Conservation (phyloP, 306 rosid species). For the Cicer cuneatum region DNA sequence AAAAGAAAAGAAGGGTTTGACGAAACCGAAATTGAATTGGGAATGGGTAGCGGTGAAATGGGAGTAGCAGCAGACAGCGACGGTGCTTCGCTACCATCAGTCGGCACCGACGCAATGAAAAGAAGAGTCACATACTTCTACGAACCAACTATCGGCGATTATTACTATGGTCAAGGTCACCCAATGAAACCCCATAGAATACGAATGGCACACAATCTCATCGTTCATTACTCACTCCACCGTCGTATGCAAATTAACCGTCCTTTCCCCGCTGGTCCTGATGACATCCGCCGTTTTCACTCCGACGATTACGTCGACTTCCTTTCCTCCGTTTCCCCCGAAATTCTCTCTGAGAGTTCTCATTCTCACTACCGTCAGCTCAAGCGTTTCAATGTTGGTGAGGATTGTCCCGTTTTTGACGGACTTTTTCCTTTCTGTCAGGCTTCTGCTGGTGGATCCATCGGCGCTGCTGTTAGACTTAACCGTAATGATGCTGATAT, state of each 20-base stretch:
- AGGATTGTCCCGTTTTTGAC: slow-evolving; percentile 81
- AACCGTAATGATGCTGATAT: slow-evolving; percentile 66
- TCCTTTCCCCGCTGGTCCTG: slow-evolving; percentile 57
- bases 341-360: slow-evolving; percentile 48
- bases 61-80: slow-evolving; percentile 43
- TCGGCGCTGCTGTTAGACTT: slow-evolving; percentile 74
- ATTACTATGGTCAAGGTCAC: slow-evolving; percentile 79
- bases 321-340: slow-evolving; percentile 61
- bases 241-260: slow-evolving; percentile 77
- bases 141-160: slow-evolving; percentile 76
- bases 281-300: slow-evolving; percentile 66
- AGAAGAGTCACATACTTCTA: slow-evolving; percentile 75
- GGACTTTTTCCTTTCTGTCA: slow-evolving; percentile 74
- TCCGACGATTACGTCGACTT: slow-evolving; percentile 71
- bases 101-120: slow-evolving; percentile 60
- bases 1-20: slow-evolving; percentile 29
- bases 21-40: background rate
- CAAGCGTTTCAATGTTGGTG: slow-evolving; percentile 74
- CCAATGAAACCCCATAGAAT: slow-evolving; percentile 85
- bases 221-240: slow-evolving; percentile 73
- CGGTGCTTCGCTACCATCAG: slow-evolving; percentile 65
- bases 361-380: slow-evolving; percentile 56
- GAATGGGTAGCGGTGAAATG: slow-evolving; percentile 43
- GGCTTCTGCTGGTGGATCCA: slow-evolving; percentile 77
- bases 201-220: slow-evolving; percentile 78